These are phyloP conservation scores for Filosporella fistucella DNA, from an alignment of 495 filamentous ascomycete species.

Conservation along the genomic window DNA sequence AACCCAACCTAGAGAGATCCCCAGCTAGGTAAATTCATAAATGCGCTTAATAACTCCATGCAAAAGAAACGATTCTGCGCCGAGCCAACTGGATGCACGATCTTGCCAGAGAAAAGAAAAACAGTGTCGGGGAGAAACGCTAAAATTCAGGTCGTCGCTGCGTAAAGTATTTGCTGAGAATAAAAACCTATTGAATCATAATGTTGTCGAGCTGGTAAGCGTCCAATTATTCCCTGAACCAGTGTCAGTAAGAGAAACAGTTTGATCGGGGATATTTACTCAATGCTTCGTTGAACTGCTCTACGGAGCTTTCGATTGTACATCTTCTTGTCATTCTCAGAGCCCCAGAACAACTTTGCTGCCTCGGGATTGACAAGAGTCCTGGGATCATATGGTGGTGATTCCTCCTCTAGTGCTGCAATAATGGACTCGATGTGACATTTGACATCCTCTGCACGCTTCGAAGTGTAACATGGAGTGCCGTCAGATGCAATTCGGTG, in stretches of 20 bases:
- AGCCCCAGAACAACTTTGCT: slow-evolving; percentile 83
- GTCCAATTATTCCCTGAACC: slow-evolving; percentile 15
- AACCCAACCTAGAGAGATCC: too few relatives aligned
- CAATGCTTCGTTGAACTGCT: slow-evolving; percentile 51
- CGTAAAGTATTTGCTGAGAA: too few relatives aligned
- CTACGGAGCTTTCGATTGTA: slow-evolving; percentile 78
- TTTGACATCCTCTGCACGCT: slow-evolving; percentile 69
- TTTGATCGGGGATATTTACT: too few relatives aligned
- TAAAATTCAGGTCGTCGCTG: too few relatives aligned
- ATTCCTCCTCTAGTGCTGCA: slow-evolving; percentile 76
- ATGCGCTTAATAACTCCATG: too few relatives aligned
- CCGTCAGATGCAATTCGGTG: slow-evolving; percentile 78
- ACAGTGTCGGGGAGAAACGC: too few relatives aligned
- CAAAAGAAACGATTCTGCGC: too few relatives aligned
- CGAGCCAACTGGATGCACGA: too few relatives aligned
- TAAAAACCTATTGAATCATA: too few relatives aligned
- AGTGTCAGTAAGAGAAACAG: background rate
- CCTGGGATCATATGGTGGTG: slow-evolving; percentile 84
- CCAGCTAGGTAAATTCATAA: too few relatives aligned
- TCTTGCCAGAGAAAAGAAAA: too few relatives aligned
- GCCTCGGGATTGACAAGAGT: slow-evolving; percentile 87
- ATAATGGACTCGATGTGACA: slow-evolving; percentile 86
- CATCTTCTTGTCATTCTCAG: slow-evolving; percentile 67
- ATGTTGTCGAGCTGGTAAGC: too few relatives aligned
- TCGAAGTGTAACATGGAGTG: slow-evolving; percentile 77